These are phyloP conservation scores for Cercospora sp. DNA, from an alignment of 2,329 filamentous ascomycete species.

Conservation along the genomic window DNA sequence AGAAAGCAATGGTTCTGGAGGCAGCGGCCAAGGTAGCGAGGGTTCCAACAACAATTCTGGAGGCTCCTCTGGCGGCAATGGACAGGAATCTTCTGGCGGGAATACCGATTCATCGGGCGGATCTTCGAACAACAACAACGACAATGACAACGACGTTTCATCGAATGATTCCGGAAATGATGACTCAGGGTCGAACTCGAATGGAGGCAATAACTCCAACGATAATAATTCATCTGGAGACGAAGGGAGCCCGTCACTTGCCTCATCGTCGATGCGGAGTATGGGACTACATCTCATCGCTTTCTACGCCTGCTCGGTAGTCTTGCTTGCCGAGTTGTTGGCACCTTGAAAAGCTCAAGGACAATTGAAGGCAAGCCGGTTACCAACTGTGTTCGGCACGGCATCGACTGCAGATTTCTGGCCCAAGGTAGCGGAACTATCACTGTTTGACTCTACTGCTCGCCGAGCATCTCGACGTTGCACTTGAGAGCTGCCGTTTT, in stretches of 20 bases:
- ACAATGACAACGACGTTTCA: neutral
- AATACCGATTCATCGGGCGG: neutral
- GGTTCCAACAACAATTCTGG: neutral
- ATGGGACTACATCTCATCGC: neutral
- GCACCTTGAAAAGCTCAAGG: neutral
- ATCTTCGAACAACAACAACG: neutral
- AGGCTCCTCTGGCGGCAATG: neutral
- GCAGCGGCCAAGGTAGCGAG: neutral
- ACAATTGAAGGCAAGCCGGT: neutral
- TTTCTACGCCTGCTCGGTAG: neutral
- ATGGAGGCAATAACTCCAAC: neutral
- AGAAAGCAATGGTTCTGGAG: neutral
- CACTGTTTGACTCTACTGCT: neutral
- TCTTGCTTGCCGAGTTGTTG: neutral
- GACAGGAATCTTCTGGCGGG: neutral
- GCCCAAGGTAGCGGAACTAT: no score
- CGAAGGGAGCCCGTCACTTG: neutral
- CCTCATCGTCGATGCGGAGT: neutral
- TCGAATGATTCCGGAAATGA: neutral
- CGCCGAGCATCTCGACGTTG: neutral
- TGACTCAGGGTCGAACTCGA: neutral
- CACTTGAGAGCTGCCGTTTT: neutral
- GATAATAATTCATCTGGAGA: neutral
- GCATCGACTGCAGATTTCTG: no score
- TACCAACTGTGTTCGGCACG: neutral